Conservation (phyloP, 73 alveolate species). For the Stentor coeruleus region DNA sequence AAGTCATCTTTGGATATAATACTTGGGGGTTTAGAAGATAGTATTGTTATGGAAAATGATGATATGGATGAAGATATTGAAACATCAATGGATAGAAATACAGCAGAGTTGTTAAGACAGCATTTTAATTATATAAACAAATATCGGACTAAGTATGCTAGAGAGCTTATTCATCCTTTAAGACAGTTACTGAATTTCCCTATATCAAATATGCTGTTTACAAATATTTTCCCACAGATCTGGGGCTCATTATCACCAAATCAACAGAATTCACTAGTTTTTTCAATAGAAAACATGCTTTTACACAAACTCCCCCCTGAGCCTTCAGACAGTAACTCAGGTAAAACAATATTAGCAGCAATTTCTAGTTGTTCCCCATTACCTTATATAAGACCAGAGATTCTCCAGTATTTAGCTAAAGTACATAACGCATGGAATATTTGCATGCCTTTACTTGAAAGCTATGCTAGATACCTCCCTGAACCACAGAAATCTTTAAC, state of each 20-base stretch:
- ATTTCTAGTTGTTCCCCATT: conserved; percentile 7
- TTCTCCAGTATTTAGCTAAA: conserved; percentile 1
- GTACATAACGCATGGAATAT: conserved; percentile 11
- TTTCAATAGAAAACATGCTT: not conserved
- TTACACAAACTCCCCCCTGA: not conserved
- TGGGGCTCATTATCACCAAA: not conserved
- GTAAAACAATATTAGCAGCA: conserved; percentile 13
- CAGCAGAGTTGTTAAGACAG: not conserved
- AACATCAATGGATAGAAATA: not conserved
- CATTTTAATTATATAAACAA: not conserved
- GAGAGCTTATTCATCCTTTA: not conserved
- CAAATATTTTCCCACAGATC: not conserved
- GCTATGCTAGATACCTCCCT: not conserved
- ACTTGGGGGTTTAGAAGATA: conserved; percentile 13
- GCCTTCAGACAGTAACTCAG: not conserved
- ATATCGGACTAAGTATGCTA: not conserved
- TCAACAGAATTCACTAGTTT: not conserved
- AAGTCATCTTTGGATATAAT: not conserved
- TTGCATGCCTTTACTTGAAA: conserved; percentile 1
- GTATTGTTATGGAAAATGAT: not conserved
- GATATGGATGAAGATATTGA: conserved; percentile 19
- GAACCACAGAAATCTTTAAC: not conserved
- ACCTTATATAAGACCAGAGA: not conserved
- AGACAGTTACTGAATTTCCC: not conserved
- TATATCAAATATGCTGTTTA: not conserved